Evolutionary conservation across 108 stramenopile species (phyloP).

Genomic region (Fragilariopsis cylindrus): DNA sequence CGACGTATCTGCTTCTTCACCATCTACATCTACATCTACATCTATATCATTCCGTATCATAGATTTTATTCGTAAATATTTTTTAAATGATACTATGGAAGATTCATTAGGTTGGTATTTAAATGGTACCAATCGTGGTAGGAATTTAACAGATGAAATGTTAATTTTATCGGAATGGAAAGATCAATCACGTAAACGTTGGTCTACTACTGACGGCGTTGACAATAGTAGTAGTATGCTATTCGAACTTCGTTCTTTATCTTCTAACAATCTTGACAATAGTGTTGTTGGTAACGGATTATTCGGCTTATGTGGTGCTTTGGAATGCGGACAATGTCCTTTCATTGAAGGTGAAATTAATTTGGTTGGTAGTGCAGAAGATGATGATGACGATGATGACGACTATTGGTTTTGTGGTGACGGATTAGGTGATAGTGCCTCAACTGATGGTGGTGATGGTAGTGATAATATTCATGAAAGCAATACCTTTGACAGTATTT

Average conservation of each 20-base stretch:
- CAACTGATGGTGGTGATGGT: neutral
- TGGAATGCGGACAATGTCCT: no score
- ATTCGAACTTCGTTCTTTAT: no score
- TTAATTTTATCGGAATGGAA: conserved; percentile 58
- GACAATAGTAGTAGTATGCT: no score
- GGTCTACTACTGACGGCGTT: neutral
- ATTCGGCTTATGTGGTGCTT: no score
- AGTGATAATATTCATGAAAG: neutral
- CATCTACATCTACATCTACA: neutral
- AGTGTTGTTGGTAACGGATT: no score
- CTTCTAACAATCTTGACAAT: no score
- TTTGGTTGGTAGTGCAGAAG: neutral
- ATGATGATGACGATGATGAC: neutral
- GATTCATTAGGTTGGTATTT: conserved; percentile 61
- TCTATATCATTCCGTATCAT: neutral
- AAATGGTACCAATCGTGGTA: conserved; percentile 49
- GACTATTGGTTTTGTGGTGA: no score
- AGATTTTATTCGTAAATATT: neutral
- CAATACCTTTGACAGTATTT: no score
- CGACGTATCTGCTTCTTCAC: neutral
- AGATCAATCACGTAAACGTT: neutral
- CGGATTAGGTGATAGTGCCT: neutral
- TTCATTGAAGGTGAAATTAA: no score
- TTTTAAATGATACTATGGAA: conserved; percentile 16
- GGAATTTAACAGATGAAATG: conserved; percentile 52